Conservation (phyloP, 2,329 filamentous ascomycete species). For the Chaetothyriales sp. region DNA sequence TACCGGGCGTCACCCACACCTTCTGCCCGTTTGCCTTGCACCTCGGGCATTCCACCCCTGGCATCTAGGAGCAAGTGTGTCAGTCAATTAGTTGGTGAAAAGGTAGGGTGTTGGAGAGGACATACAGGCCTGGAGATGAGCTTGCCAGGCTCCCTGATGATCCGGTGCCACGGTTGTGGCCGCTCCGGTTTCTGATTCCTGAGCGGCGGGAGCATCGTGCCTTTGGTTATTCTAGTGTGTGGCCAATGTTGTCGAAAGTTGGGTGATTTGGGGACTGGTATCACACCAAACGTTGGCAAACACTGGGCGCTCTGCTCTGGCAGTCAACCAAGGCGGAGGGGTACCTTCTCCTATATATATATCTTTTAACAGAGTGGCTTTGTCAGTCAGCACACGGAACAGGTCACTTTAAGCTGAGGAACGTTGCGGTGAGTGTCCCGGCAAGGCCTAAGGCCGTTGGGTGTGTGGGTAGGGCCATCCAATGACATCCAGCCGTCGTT, state of each 20-base stretch:
- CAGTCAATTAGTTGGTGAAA: background rate
- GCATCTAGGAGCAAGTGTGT: conserved; percentile 23
- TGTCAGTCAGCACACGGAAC: background rate
- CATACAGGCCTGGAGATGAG: conserved; percentile 10
- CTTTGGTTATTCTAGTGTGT: no score
- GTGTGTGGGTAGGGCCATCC: background rate
- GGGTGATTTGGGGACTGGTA: background rate
- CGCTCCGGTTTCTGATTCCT: background rate
- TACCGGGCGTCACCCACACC: conserved; percentile 33
- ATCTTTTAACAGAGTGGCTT: background rate
- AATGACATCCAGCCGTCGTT: background rate
- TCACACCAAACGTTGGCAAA: background rate
- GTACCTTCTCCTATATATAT: background rate
- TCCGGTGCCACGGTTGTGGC: no score
- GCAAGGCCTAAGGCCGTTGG: background rate
- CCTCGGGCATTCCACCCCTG: conserved; percentile 29
- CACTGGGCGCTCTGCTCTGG: background rate
- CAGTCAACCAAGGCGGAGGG: background rate
- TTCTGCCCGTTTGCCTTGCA: conserved; percentile 24
- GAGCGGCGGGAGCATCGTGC: background rate
- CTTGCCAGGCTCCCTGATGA: background rate
- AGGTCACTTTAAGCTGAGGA: background rate
- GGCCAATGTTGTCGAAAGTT: background rate
- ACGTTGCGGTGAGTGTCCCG: background rate
- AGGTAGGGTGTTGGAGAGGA: background rate